Base-by-base conservation (phyloP, 352 stramenopile genomes). In the Thraustotheca clavata region DNA sequence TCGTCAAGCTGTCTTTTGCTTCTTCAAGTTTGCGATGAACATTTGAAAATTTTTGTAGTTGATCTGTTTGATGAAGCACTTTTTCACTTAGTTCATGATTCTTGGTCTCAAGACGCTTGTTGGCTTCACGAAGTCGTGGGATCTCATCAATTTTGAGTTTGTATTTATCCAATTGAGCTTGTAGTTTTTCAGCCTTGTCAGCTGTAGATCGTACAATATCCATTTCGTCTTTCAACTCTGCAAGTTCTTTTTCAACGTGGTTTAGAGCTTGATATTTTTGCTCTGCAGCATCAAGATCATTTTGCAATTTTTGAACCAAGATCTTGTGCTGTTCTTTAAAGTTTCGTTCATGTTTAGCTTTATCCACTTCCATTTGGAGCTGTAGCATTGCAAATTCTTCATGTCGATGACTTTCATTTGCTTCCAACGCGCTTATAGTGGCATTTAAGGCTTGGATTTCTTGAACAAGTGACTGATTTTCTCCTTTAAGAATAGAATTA, bases 111-210 rank as follows among this genome's bases (percentile, higher is more conserved):
- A 78, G 60, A 27, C 71, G 63, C 83, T 92, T 31, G 32, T 89
- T 57, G 33, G 67, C 77, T 24, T 87, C 77, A 34, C 86, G 86
- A 1, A 74, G 69, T 9, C 67, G 71, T 12, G 70, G 60, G 5
- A 92, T 50, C 11, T 83, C 73, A 34, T 92, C 83, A 24, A 92
- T 74, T 38, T 88, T 89, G 0, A 60, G 67, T 60, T 87, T 85
- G 69, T 89, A 92, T 61, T 86, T 92, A 3, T 69, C 67, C 11
- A 88, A 22, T 0, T 69, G 74, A 0, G 62, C 29, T 60, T 87
- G 79, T 33, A 76, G 66, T 49, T 86, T 89, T 3, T 54, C 49
- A 8, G 77, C 62, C 62, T 76, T 83, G 12, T 78, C 71, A 4
- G 75, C 76, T 0, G 75, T 46, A 3, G 83, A 76, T 20, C 77